Conservation (phyloP, 2,329 filamentous ascomycete genomes). For the Penicillium sp. region DNA sequence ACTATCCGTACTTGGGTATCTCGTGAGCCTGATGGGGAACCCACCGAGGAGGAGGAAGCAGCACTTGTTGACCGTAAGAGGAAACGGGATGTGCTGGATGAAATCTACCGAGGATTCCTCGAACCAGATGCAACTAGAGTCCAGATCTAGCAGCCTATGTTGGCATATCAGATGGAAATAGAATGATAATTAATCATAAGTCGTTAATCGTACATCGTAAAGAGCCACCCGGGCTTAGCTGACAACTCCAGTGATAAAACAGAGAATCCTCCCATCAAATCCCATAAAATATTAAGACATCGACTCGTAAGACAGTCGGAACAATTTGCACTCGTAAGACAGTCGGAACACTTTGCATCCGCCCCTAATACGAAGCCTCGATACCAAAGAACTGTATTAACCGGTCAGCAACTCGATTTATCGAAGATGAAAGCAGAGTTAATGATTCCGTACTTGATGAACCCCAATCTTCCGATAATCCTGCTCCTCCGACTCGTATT, state of each 20-base stretch:
- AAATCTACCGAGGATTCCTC: constrained; percentile 76
- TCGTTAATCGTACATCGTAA: background rate
- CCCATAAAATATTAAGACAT: background rate
- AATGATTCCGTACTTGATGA: constrained; percentile 22
- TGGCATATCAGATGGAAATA: background rate
- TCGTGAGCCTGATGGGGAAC: constrained; percentile 50
- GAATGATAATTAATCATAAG: background rate
- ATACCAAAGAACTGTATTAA: background rate
- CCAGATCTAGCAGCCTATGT: background rate
- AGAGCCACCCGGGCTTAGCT: background rate
- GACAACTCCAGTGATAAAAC: background rate
- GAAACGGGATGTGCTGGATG: constrained; percentile 76
- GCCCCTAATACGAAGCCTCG: background rate
- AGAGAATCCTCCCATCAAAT: background rate
- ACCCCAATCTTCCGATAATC: constrained; percentile 23
- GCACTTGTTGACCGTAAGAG: constrained; percentile 56
- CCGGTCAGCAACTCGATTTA: background rate
- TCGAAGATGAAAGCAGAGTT: background rate
- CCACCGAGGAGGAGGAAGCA: constrained; percentile 48
- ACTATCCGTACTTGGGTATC: constrained; percentile 79
- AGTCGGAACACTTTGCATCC: background rate
- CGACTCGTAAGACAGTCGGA: background rate
- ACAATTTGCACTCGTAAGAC: no score
- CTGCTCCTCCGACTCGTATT: constrained; percentile 34
- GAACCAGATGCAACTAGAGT: constrained; percentile 26